Evolutionary conservation across 495 filamentous ascomycete genomes (phyloP), one percentile per base, ranked within the genome.

Genomic region (Aspergillus homomorphus): DNA sequence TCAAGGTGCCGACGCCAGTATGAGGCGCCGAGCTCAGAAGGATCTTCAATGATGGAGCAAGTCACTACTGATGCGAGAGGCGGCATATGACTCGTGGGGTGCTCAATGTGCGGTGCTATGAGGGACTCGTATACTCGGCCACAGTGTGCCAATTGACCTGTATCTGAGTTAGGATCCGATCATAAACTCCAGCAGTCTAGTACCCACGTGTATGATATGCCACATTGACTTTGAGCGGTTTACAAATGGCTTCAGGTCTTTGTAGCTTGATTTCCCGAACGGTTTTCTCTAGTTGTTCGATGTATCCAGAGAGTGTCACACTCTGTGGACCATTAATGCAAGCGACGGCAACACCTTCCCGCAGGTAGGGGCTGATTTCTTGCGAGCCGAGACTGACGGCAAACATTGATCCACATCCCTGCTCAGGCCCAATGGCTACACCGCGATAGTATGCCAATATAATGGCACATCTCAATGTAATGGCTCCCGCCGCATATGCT

Each of bases 271-370:
- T 60, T 10, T 69, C 53, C 45, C 53, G 57, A 57, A 72, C 64
- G 2, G 78, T 52, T 12, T 64, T 60, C 20, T 73, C 63, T n/a
- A 82, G 66, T 9, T 71, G 77, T 3, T 69, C 66, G 45, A 4
- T 28, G 44, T 67, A 59, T 8, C 68, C 68, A 16, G 71, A 66
- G 1, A 73, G 22, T 16, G 71, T 73, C 8, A 65, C 57, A 56
- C 66, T 73, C 9, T 49, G 45, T 20, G 59, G 61, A 1, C 61
- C 62, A 24, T 74, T 74, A 4, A 65, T 57, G 38, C 66, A 68
- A 18, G 68, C 70, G 23, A 55, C 19, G 12, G 59, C 33, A 2
- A 71, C 58, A 12, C 45, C 45, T 16, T 51, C 60, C n/a, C 20
- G n/a, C 26, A 71, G 46, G 15, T 61, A 59, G 38, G 43, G 1